phyloP scores from a whole-genome alignment of 805 yeast species.

The Suhomyces sp. region DNA sequence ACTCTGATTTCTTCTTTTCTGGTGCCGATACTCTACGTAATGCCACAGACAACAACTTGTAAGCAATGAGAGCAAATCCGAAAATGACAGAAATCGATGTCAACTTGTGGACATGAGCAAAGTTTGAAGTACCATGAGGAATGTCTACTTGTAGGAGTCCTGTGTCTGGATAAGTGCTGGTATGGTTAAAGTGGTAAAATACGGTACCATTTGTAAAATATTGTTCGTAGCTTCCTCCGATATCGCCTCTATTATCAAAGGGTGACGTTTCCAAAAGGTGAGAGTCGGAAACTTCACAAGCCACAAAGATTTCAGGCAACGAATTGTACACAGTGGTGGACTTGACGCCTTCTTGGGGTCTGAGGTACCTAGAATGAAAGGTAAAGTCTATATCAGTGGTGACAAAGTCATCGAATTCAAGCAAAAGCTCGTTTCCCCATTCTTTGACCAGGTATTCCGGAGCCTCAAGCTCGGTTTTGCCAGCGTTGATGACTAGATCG shows the following conservation, averaged over 20 bases:
- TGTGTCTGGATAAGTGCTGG: neutral
- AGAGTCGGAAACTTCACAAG: slow-evolving; percentile 33
- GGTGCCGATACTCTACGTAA: neutral
- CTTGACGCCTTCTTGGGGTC: slow-evolving; percentile 18
- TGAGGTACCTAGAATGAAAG: slow-evolving; percentile 40
- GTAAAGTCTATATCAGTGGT: slow-evolving; percentile 20
- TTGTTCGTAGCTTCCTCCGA: slow-evolving; percentile 35
- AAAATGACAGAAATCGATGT: slow-evolving; percentile 8
- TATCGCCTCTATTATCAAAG: slow-evolving; percentile 24
- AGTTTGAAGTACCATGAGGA: slow-evolving; percentile 10
- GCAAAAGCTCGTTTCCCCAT: slow-evolving; percentile 41
- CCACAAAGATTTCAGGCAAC: slow-evolving; percentile 32
- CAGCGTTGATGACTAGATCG: slow-evolving; percentile 24
- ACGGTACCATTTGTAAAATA: slow-evolving; percentile 40
- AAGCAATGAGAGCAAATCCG: slow-evolving; percentile 7
- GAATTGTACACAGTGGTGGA: slow-evolving; percentile 14
- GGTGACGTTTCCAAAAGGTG: slow-evolving; percentile 34
- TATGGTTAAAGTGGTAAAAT: slow-evolving; percentile 27
- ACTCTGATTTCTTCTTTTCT: neutral
- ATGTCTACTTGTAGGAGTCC: slow-evolving; percentile 3
- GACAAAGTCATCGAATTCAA: slow-evolving; percentile 19
- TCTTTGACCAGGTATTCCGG: slow-evolving; percentile 35
- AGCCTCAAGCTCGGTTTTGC: slow-evolving; percentile 36
- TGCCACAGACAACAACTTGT: slow-evolving; percentile 2
- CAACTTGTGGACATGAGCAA: slow-evolving; percentile 1